Base-by-base conservation (phyloP, 2,329 filamentous ascomycete species). In the Aureobasidium lini region DNA sequence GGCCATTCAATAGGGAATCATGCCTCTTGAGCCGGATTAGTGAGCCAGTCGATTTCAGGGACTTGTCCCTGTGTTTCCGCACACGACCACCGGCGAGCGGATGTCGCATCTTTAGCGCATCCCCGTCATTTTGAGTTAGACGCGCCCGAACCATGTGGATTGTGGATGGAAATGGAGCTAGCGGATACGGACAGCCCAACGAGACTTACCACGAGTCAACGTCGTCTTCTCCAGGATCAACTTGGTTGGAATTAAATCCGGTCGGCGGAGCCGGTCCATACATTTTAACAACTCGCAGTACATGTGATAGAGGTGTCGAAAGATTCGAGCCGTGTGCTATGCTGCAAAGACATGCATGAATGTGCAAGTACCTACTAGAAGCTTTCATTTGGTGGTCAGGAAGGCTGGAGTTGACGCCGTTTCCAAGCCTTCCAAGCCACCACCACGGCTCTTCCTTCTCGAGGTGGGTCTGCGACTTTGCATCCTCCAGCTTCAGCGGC, bases 71-170 rank as follows among this genome's bases (percentile, higher is more conserved):
- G 28, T 16, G 46, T 32, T 16, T 47, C 36, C 15, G 54, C 54
- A 47, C 54, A 48, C 54, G 54, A 57, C 54, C 42, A 48, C 39
- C 29, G 29, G 23, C 23, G 23, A 23, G 53, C 40, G 53, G 40
- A 57, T 57, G 39, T 57, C 40, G 11, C 44, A 32, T 48, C 44
- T 48, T 48, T 13, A 48, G 28, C 28, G 28, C 13, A 18, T 43
- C 34, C 54, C 54, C 42, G 43, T 54, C 37, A 43, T 54, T 54
- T 43, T 28, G 50, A 43, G 39, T n/a, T 57, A 31, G 34, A 34
- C 29, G 40, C 52, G 40, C 42, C 43, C 42, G 43, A 57, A 57
- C 54, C 54, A 48, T 57, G 42, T 47, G 43, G 43, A 48, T 48
- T 31, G 23, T 23, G 23, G 23, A 23, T 23, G 48, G 40, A 37